Evolutionary conservation across 2,329 filamentous ascomycete species (phyloP).

Genomic region (Diaporthe sp.): DNA sequence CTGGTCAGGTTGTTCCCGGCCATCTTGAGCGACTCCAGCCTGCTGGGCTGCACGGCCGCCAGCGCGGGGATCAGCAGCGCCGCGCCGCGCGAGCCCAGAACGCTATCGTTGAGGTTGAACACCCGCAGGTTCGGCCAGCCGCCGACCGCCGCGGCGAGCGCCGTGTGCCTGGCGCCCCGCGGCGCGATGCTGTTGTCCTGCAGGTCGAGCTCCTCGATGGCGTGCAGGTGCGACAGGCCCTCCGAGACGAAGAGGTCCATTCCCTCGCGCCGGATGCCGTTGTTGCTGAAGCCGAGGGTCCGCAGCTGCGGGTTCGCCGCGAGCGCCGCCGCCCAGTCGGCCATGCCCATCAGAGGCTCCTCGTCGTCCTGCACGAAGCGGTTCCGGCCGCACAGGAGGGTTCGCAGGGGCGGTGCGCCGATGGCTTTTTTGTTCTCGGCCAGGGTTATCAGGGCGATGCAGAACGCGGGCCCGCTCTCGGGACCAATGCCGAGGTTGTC

Average conservation of each 20-base stretch:
- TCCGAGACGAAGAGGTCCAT: not conserved
- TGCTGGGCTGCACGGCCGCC: not conserved
- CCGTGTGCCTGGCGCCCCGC: not conserved
- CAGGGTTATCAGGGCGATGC: not conserved
- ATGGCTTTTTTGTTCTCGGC: not conserved
- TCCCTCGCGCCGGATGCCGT: not conserved
- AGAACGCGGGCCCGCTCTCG: not conserved
- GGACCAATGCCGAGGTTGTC: conserved; percentile 6
- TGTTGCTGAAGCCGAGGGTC: not conserved
- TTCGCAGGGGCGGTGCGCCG: not conserved
- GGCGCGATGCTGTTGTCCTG: not conserved
- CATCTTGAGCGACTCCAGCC: not conserved
- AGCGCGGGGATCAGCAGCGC: conserved; percentile 20
- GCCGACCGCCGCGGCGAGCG: not conserved
- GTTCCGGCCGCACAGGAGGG: not conserved
- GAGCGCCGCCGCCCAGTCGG: conserved; percentile 1
- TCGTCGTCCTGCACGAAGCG: conserved; percentile 6
- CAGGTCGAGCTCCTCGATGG: conserved; percentile 3
- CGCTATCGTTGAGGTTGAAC: conserved; percentile 9
- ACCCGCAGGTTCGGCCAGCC: not conserved
- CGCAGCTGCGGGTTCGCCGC: conserved; percentile 8
- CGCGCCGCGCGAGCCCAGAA: conserved; percentile 10
- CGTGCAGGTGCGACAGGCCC: not conserved
- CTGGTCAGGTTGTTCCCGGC: not conserved
- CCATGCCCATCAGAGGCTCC: not conserved